Evolutionary conservation across 164 flowering plant species (phyloP), one percentile per base, ranked within the genome.

Genomic region (Platanus orientalis): DNA sequence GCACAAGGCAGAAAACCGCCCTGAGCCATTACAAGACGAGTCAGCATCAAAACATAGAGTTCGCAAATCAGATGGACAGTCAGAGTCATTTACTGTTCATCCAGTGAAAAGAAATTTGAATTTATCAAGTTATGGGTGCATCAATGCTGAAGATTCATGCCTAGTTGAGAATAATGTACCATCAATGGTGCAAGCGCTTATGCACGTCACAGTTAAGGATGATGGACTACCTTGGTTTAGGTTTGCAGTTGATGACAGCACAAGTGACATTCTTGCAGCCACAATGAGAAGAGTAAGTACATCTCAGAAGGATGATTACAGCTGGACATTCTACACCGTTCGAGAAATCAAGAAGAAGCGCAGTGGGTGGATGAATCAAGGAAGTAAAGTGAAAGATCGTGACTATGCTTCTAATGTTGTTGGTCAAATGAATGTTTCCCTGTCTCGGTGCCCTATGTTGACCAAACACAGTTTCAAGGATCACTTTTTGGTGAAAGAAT

Each of bases 401-500:
- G 74, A 78, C 21, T 80, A 63, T 58, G 80, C 69, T 25, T 84
- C 84, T 23, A 84, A 75, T 48, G 66, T 86, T 30, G 72, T 83
- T 42, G 93, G 89, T 32, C 87, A 86, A 63, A 86, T 90, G 91
- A 82, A 82, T 73, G 66, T 82, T 58, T 73, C 80, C 17, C 50
- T 40, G 28, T 64, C 78, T 34, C 50, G 42, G 16, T 60, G 49
- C 25, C 42, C 69, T 5, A 58, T 64, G 21, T 20, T 42, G 53
- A 54, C 25, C n/a, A 59, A 55, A 13, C 51, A 54, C 47, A 54
- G 72, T 54, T 58, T 76, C 29, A 53, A 47, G 23, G 68, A 58
- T 30, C 69, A 54, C 57, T 68, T 13, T 17, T 26, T 53, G 51
- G 70, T 53, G 11, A 75, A 57, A 57, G 92, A 90, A 65, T 86